Base-by-base conservation (phyloP, 768 basidiomycete genomes). In the Boletus edulis region DNA sequence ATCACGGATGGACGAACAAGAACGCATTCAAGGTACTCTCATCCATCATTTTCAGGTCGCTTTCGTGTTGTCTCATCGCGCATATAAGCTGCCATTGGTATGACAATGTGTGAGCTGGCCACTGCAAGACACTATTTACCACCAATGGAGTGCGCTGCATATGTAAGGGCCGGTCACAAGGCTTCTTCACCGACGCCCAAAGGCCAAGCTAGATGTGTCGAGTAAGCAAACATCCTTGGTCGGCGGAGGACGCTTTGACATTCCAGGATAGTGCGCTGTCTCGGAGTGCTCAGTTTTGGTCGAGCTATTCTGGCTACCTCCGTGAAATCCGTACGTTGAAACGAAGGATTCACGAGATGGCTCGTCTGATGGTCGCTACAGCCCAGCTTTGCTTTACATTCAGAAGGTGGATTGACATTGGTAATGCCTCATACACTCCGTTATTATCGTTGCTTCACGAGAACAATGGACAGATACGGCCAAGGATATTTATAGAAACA, bases 291-390 rank as follows among this genome's bases (percentile, higher is more conserved):
- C 89, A 91, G 62, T 86, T 85, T 62, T 91, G 89, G 89, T 89
- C 89, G 4, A 89, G 87, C 53, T 91, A 90, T 68, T 91, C 89
- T 3, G 89, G 89, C 0, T 90, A 91, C 70, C 76, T 91, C 48
- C 81, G 89, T 42, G 88, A 91, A 76, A 77, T 88, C 53, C 81
- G 89, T 87, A 65, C 67, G 87, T 82, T 52, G 58, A 59, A 58
- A 62, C 52, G 24, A 38, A n/a, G 29, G 54, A 52, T 37, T 49
- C 46, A 29, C 50, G 42, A 44, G 35, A 40, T 44, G 35, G 27
- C 42, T 51, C 37, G 41, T 54, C 46, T 69, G 65, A 72, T 65
- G 58, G 61, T 56, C 52, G 57, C 39, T 8, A 60, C 35, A 90
- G 89, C 87, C 32, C 87, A 89, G 73, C 76, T 90, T 18, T 91